These are phyloP conservation scores for Ilyonectria destructans DNA, from an alignment of 2,329 filamentous ascomycete species.

Conservation along the genomic window DNA sequence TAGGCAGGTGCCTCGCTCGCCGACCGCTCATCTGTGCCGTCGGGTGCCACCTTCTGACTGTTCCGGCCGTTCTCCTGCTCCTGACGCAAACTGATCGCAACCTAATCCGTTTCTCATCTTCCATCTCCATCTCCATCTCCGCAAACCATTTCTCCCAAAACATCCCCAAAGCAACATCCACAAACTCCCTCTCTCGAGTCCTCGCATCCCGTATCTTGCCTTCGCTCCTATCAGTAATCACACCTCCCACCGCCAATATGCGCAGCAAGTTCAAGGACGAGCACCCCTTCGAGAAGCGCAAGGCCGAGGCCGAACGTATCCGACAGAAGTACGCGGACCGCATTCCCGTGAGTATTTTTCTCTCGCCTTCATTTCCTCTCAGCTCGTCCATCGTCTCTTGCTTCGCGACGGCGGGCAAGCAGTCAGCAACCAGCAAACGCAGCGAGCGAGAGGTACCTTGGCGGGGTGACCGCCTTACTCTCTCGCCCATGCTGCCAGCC, in stretches of 20 bases:
- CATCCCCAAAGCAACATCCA: slow-evolving; percentile 7
- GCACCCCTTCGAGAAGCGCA: slow-evolving; percentile 99
- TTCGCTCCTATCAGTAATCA: slow-evolving; percentile 34
- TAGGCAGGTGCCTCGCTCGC: slow-evolving; percentile 41
- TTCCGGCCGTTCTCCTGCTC: slow-evolving; percentile 48
- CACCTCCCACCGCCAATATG: slow-evolving; percentile 75
- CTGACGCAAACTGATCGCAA: slow-evolving; percentile 51
- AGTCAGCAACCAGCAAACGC: not conserved
- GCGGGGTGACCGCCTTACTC: slow-evolving; percentile 41
- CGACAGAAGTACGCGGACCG: slow-evolving; percentile 99
- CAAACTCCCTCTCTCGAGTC: slow-evolving; percentile 7
- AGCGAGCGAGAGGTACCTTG: slow-evolving; percentile 23
- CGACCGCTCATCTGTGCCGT: slow-evolving; percentile 49
- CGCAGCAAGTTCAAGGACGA: slow-evolving; percentile 99
- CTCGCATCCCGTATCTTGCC: not conserved
- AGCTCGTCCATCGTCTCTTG: not conserved
- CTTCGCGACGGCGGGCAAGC: not conserved
- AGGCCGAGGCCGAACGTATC: slow-evolving; percentile 99
- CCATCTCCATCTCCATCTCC: slow-evolving; percentile 43
- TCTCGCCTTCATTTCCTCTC: slow-evolving; percentile 20
- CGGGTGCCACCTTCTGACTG: slow-evolving; percentile 46
- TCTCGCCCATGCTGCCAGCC: slow-evolving; percentile 11
- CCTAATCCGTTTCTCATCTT: slow-evolving; percentile 47
- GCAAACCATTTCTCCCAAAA: slow-evolving; percentile 24
- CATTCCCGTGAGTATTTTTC: slow-evolving; percentile 84